These are phyloP conservation scores for Candida ortonii DNA, from an alignment of 805 yeast genomes.

Conservation along the genomic window DNA sequence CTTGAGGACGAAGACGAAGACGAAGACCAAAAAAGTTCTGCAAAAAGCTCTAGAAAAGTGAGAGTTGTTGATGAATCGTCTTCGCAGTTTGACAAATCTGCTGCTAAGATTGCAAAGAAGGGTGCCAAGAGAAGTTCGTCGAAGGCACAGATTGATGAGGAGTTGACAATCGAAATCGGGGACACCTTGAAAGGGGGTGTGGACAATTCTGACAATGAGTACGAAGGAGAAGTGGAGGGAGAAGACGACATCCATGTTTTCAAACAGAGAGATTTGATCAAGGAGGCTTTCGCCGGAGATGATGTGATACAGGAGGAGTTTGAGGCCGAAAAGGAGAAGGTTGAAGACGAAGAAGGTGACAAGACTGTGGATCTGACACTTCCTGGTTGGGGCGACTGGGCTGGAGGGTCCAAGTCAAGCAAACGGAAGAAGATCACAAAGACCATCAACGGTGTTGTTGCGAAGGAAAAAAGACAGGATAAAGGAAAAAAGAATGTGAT, in stretches of 20 bases:
- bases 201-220: conserved; percentile 35
- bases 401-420: conserved; percentile 55
- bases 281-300: conserved; percentile 96
- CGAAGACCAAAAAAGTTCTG: conserved; percentile 11
- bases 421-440: conserved; percentile 58
- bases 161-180: conserved; percentile 43
- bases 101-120: conserved; percentile 41
- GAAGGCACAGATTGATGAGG: conserved; percentile 37
- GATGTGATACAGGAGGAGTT: conserved; percentile 78
- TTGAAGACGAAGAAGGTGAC: conserved; percentile 76
- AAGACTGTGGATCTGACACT: conserved; percentile 78
- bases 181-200: conserved; percentile 44
- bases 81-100: conserved; percentile 46
- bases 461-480: conserved; percentile 72
- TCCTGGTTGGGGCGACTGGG: conserved; percentile 99
- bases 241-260: conserved; percentile 50
- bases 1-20: conserved; percentile 31
- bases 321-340: conserved; percentile 67
- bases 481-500: conserved; percentile 76
- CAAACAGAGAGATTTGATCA: conserved; percentile 76
- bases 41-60: conserved; percentile 43
- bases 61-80: conserved; percentile 49
- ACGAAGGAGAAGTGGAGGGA: conserved; percentile 44
- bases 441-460: conserved; percentile 73
- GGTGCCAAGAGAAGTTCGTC: conserved; percentile 33